Base-by-base conservation (phyloP, 2,329 filamentous ascomycete species). In the Fusarium longipes region DNA sequence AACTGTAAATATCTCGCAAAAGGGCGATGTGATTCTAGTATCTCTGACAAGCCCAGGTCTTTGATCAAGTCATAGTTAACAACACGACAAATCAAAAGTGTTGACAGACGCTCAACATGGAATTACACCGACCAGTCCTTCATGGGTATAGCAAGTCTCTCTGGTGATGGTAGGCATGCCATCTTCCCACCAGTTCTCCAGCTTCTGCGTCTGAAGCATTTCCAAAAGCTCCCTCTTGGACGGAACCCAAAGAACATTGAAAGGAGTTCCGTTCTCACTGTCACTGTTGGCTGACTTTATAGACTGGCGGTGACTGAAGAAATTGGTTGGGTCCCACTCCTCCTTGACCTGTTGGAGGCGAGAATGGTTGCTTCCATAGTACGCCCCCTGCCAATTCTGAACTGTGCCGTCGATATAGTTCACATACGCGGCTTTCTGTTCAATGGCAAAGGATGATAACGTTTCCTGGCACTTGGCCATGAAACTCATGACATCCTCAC, bases 361-460 rank as follows among this genome's bases (percentile, higher is more conserved):
- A 25, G 42, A 15, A 2, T 39, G 39, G 5, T 55, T 48, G 0
- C n/a, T 14, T 2, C 51, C 40, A 4, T 48, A 54, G 2, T 48
- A 54, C 2, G 51, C 40, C 8, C 48, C 4, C 25, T 54, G 8
- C 51, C 40, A 54, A 4, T 54, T 20, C 3, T 18, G 11, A 1
- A 38, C 51, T 5, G 32, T 38, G 12, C 40, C 25, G 3, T 54
- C 40, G 4, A 54, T 48, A 7, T 32, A 54, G 25, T 54, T 54
- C 2, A 54, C 44, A 4, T 54, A 54, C 7, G 40, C 40, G 8
- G 51, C 51, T 25, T 54, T 54, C 9, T 39, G 25, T 3, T 54
- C 40, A 17, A 54, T 54, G 2, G 51, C 17, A 11, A 47, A 38
- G 0, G 25, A 8, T 2, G 36, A 27, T 6, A 54, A 25, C 12